Percentiles rank a stretch among this genome's conserved stretches.
These are phyloP conservation scores for Erythrophleum ivorense DNA, from an alignment of 331 rosid species.

Conservation along the genomic window DNA sequence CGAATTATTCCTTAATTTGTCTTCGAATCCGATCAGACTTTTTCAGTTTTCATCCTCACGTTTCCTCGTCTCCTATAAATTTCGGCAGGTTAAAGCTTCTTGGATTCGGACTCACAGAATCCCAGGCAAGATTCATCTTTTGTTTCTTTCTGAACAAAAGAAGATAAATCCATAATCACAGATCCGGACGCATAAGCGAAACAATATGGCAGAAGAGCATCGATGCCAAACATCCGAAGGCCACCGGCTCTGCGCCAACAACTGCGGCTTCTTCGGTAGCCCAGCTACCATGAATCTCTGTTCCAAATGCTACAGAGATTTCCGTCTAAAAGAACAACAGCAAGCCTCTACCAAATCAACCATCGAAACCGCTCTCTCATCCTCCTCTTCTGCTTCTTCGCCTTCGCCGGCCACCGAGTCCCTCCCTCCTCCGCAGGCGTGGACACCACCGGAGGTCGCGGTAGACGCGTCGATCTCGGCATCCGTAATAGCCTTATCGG, in stretches of 20 bases:
- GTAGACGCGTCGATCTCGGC: constrained; percentile 29
- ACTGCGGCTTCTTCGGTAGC: constrained; percentile 88
- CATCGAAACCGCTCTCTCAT: constrained; percentile 59
- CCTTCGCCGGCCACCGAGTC: constrained; percentile 29
- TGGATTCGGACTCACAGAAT: background rate
- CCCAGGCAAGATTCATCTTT: background rate
- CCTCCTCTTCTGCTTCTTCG: background rate
- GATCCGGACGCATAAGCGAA: background rate
- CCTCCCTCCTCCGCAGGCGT: constrained; percentile 45
- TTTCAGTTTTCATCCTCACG: constrained; percentile 6
- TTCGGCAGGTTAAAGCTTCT: constrained; percentile 23
- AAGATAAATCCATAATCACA: background rate
- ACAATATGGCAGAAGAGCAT: constrained; percentile 80
- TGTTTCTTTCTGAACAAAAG: background rate
- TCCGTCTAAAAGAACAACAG: constrained; percentile 61
- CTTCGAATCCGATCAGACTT: constrained; percentile 4
- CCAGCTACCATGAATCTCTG: constrained; percentile 85
- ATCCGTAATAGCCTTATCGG: constrained; percentile 1
- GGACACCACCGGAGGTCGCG: constrained; percentile 41
- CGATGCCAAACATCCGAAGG: constrained; percentile 75
- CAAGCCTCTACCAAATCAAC: constrained; percentile 71
- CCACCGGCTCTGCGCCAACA: constrained; percentile 77
- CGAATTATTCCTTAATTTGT: constrained; percentile 24
- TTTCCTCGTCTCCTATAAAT: background rate
- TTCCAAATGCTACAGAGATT: constrained; percentile 74